Evolutionary conservation across 2,329 filamentous ascomycete species (phyloP).

Genomic region (Capronia americana): DNA sequence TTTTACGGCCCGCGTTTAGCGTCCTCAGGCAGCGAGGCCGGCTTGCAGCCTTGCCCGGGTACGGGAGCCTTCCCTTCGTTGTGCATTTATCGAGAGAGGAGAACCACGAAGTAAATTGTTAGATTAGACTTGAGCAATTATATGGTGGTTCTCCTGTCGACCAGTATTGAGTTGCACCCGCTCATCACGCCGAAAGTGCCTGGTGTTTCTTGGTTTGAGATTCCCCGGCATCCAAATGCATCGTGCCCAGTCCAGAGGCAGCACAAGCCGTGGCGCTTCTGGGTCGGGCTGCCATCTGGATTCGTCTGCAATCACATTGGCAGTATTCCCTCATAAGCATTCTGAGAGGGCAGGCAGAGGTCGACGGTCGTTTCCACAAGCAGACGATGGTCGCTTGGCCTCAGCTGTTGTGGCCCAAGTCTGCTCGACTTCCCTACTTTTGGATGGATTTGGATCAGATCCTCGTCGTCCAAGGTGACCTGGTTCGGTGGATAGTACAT

Average conservation of each 20-base stretch:
- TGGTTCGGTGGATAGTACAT: neutral
- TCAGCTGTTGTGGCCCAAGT: neutral
- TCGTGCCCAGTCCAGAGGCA: neutral
- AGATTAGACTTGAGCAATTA: neutral
- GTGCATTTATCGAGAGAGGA: neutral
- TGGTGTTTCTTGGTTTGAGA: neutral
- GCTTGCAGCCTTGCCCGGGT: constrained; percentile 1
- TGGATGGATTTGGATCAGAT: neutral
- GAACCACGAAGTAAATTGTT: neutral
- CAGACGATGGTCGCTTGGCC: neutral
- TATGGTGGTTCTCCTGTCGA: neutral
- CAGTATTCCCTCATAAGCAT: neutral
- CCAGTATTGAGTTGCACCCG: neutral
- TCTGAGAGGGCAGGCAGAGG: neutral
- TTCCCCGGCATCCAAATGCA: neutral
- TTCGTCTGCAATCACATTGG: neutral
- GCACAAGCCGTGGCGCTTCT: neutral
- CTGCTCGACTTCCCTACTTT: neutral
- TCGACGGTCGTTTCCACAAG: neutral
- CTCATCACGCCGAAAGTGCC: neutral
- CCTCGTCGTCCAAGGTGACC: neutral
- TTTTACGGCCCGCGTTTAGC: neutral
- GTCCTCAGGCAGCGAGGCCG: neutral
- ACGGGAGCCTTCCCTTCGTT: neutral
- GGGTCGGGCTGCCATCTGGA: neutral